phyloP scores from a whole-genome alignment of 2,329 filamentous ascomycete genomes.

The Nigrospora oryzae region DNA sequence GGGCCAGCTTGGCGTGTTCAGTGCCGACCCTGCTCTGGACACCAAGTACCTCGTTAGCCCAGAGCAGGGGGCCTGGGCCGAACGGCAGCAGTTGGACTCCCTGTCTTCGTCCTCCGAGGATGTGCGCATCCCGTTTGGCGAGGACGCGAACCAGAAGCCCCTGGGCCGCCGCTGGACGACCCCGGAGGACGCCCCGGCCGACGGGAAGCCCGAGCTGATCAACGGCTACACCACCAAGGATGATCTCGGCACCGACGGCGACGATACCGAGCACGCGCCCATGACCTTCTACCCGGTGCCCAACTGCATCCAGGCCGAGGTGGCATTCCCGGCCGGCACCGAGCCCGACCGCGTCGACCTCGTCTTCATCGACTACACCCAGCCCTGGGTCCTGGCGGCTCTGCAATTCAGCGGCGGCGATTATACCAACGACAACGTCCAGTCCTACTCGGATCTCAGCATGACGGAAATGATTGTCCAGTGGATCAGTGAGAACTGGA shows the following conservation, averaged over 20 bases:
- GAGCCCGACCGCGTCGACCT: slow-evolving; percentile 72
- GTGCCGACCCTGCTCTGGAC: slow-evolving; percentile 21
- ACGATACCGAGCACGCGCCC: slow-evolving; percentile 76
- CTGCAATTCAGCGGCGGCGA: slow-evolving; percentile 52
- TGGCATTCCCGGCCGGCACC: slow-evolving; percentile 46
- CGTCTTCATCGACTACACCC: slow-evolving; percentile 85
- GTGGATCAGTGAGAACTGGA: slow-evolving; percentile 55
- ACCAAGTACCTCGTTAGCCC: slow-evolving; percentile 41
- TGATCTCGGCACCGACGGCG: slow-evolving; percentile 73
- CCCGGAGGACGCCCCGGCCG: not conserved
- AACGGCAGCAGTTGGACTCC: not conserved
- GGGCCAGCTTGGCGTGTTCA: slow-evolving; percentile 35
- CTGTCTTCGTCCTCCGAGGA: slow-evolving; percentile 6
- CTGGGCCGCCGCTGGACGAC: slow-evolving; percentile 2
- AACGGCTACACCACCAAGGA: slow-evolving; percentile 45
- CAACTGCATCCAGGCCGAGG: slow-evolving; percentile 69
- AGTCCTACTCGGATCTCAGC: slow-evolving; percentile 42
- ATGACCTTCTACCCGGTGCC: slow-evolving; percentile 72
- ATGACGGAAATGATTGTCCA: slow-evolving; percentile 46
- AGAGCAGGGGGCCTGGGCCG: slow-evolving; percentile 23
- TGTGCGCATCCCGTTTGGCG: slow-evolving; percentile 20
- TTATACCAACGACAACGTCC: slow-evolving; percentile 38
- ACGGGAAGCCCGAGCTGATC: slow-evolving; percentile 35
- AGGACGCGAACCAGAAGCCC: slow-evolving; percentile 13
- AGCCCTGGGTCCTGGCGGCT: slow-evolving; percentile 71